Evolutionary conservation across 371 early-diverging fungal species (phyloP).

Genomic region (Smittium culicis): DNA sequence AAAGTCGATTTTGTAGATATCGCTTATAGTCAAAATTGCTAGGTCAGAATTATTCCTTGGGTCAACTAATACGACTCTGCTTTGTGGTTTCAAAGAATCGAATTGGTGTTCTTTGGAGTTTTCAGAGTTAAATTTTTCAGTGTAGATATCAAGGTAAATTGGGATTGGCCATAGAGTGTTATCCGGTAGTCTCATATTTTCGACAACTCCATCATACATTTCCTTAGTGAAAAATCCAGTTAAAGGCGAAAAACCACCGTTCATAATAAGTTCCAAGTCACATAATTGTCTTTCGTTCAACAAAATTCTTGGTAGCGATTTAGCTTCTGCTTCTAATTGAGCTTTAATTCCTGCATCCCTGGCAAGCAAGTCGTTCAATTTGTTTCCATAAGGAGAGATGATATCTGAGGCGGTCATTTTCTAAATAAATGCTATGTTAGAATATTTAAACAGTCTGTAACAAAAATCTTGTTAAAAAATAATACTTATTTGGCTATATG

Average conservation of each 20-base stretch:
- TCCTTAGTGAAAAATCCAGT: slow-evolving; percentile 76
- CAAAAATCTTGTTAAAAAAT: too few species aligned
- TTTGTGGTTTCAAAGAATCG: slow-evolving; percentile 29
- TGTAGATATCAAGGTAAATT: slow-evolving; percentile 66
- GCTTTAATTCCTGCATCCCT: slow-evolving; percentile 62
- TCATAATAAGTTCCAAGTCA: slow-evolving; percentile 83
- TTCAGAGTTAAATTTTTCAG: neutral
- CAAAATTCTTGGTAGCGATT: slow-evolving; percentile 48
- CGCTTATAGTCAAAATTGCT: slow-evolving; percentile 73
- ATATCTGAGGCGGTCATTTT: too few species aligned
- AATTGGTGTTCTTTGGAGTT: neutral
- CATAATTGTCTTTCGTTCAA: slow-evolving; percentile 85
- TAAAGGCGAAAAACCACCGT: slow-evolving; percentile 94
- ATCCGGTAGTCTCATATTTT: slow-evolving; percentile 52
- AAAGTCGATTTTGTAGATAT: slow-evolving; percentile 72
- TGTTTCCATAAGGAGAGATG: slow-evolving; percentile 73
- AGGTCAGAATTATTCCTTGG: slow-evolving; percentile 68
- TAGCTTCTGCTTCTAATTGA: slow-evolving; percentile 47
- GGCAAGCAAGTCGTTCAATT: slow-evolving; percentile 72
- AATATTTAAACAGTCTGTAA: too few species aligned
- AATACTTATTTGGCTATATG: too few species aligned
- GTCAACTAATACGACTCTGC: slow-evolving; percentile 62
- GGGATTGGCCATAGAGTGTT: slow-evolving; percentile 83
- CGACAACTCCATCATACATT: slow-evolving; percentile 78
- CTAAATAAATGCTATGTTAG: too few species aligned